Evolutionary conservation across 2,329 filamentous ascomycete genomes (phyloP), one percentile per base, ranked within the genome.

Genomic region (Alternaria tenuissima): DNA sequence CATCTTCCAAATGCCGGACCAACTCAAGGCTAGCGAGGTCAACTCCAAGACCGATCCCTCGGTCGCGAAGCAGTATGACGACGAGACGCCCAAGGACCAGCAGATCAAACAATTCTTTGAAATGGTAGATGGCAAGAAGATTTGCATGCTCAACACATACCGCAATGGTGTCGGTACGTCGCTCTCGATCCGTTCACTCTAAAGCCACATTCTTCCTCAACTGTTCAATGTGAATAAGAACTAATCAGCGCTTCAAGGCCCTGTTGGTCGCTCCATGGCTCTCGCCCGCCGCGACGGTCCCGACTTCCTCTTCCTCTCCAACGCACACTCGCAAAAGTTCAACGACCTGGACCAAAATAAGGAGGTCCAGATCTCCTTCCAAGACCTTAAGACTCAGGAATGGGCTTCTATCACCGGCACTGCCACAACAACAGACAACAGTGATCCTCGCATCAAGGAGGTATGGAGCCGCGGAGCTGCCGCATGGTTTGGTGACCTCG

Each of bases 251-350:
- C 32, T n/a, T 43, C 9, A 36, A 76, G 75, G 75, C 55, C 80
- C 80, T 16, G 79, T 82, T 34, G 78, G 78, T 38, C 81, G 83
- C 61, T 80, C 80, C 56, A 85, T 85, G 83, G 81, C 79, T 46
- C 69, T 83, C 26, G 80, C 81, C 54, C 81, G 92, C 89, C 77
- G 92, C 53, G 65, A 68, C 51, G 83, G 83, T 11, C 82, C 82
- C 7, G 82, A 85, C 70, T 82, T 84, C 69, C 78, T 84, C 65
- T 84, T 83, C 76, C 78, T 85, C 47, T 73, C 81, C 69, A 85
- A 85, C 76, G 72, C 67, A 26, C 75, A 84, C 75, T 80, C 78
- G 46, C 66, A 77, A 52, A 85, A 85, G 51, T 82, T 84, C 71
- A 65, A 74, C 48, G 83, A 85, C 66, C 70, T 85, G 9, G 64